Base-by-base conservation (phyloP, 495 filamentous ascomycete species). In the Penicillium riverlandense region DNA sequence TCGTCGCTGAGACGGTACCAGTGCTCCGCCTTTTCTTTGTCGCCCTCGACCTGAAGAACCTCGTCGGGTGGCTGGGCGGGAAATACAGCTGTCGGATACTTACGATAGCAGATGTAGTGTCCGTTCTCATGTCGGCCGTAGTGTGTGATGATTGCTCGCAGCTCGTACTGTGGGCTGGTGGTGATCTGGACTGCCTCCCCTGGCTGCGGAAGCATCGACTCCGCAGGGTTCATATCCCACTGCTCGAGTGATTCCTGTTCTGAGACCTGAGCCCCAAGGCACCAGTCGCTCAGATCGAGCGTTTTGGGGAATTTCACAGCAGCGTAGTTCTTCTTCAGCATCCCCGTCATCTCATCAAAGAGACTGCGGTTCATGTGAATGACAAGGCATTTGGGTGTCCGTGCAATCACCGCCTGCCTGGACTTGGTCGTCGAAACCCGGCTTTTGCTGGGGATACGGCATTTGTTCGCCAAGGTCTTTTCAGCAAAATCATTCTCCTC, bases 1-100 rank as follows among this genome's bases (percentile, higher is more conserved):
- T 94, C 85, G 56, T 96, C 90, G 59, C 88, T 95, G 11, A 96
- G 67, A 10, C 83, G 71, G 80, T 85, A 96, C 90, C 90, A 96
- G 13, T 73, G 61, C 32, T 74, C 62, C 1, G 53, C 29, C 37
- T 56, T 65, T 29, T 74, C 64, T 37, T 67, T 55, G 27, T 63
- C 64, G 5, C 59, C 59, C 13, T 70, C 66, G 11, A 52, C 60
- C 35, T 70, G 58, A 7, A 58, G 44, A 6, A 67, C 51, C 34
- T 62, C 52, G 14, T 72, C 65, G 6, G 70, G 61, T 10, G 67
- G 51, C 27, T 61, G 50, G 11, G 51, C 64, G 11, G 63, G 61
- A 36, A 69, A 71, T 5, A 38, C 50, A 0, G 58, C 47, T 6
- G 57, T 57, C 0, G 77, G 71, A 57, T 86, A 80, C 54, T 83